Base-by-base conservation (phyloP, 2,329 filamentous ascomycete genomes). In the Colletotrichum filicis region DNA sequence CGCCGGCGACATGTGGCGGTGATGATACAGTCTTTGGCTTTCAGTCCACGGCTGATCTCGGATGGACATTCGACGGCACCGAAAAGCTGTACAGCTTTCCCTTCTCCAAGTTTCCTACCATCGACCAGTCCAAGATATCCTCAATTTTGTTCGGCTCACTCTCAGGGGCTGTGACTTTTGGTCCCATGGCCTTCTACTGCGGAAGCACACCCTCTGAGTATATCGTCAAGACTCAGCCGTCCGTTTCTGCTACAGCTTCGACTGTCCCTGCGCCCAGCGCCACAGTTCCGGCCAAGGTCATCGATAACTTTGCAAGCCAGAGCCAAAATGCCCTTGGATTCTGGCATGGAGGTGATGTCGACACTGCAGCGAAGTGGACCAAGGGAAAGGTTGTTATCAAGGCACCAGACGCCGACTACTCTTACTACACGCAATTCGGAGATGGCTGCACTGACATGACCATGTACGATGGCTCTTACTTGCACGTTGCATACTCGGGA, bases 401-500 rank as follows among this genome's bases (percentile, higher is more conserved):
- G 79, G 77, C 80, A 74, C 57, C 78, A 71, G 75, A 74, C 79
- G 71, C 76, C 58, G 91, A 92, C 76, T 86, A 91, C 71, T 85
- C 86, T 58, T 92, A 88, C 82, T 89, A 91, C 78, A 90, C 89
- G 7, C 89, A 92, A 74, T 79, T 92, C 12, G 75, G 71, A 56
- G 62, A 63, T 26, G 70, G 65, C 9, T 78, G 84, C 86, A 1
- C 83, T 81, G 35, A 84, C 83, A 24, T 93, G 91, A 81, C 85
- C 84, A 55, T 89, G 14, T 91, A 89, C 79, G 83, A 87, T 70
- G 84, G 86, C 30, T 87, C 88, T 19, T 93, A 92, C 79, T 84
- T 94, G 14, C 92, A 93, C 80, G 87, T 94, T 62, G 85, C 87
- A 11, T 93, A 90, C 80, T 86, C 84, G 1, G 92, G 92, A 12